Evolutionary conservation across 345 rosid species (phyloP), one percentile per base, ranked within the genome.

Genomic region (Citrus unshiu): DNA sequence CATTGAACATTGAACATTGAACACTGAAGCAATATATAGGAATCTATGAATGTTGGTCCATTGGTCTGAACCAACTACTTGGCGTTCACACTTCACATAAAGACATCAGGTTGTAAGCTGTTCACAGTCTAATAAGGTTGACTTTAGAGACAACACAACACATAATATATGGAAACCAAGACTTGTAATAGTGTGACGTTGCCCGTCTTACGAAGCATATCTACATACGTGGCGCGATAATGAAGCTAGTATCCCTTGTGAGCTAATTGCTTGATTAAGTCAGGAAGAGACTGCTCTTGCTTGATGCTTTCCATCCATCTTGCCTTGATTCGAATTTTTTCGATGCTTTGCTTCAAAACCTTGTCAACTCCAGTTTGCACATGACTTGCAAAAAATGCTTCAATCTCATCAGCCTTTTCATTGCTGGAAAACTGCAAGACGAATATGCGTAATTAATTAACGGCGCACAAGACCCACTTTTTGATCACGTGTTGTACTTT

Each of bases 321-420:
- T 35, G 88, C 91, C 66, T 85, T 86, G 83, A 86, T 73, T 69
- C 87, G 83, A 22, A 84, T 82, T 54, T 68, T 75, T 83, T 88
- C 86, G 60, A 84, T 82, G 80, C 86, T 86, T 63, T 81, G 86
- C 86, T 85, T 83, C 84, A 84, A 73, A 70, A 74, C 83, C 85
- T 40, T 86, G 39, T 82, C 84, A 16, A 88, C 78, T 57, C 81
- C 67, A 21, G 81, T 73, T 51, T 32, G 76, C 62, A 9, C 25
- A 0, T 66, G 76, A 34, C 65, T 74, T 1, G 51, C 63, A 6
- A 87, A 86, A 70, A 87, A 84, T 54, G 72, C 87, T 72, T 83
- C 86, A 24, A 79, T 72, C 63, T 83, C 88, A 70, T 87, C 90
- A 7, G 88, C 90, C 77, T 81, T 86, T 79, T 81, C 84, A 37